Percentiles rank a stretch among this genome's conserved stretches.
These are phyloP conservation scores for Cytospora chrysosperma DNA, from an alignment of 2,329 filamentous ascomycete species.

Conservation along the genomic window DNA sequence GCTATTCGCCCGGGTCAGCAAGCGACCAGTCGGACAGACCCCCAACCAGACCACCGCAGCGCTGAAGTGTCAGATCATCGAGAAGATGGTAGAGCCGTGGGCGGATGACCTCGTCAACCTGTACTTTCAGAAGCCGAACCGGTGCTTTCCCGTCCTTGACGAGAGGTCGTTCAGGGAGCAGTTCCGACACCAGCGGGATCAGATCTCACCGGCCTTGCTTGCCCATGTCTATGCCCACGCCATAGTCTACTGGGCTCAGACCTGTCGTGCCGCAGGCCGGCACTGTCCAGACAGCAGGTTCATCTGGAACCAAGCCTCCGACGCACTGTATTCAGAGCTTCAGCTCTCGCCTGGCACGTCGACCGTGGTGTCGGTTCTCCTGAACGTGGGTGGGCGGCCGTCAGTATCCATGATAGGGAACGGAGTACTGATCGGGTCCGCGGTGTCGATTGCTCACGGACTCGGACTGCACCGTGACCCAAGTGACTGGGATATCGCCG, in stretches of 20 bases:
- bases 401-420: slow-evolving; percentile 61
- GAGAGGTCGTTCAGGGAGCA: slow-evolving; percentile 51
- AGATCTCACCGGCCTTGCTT: slow-evolving; percentile 55
- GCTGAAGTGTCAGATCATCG: slow-evolving; percentile 54
- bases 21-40: slow-evolving; percentile 44
- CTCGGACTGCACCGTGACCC: slow-evolving; percentile 56
- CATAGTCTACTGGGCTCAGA: slow-evolving; percentile 56
- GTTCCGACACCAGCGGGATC: slow-evolving; percentile 44
- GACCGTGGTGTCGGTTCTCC: slow-evolving; percentile 55
- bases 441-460: slow-evolving; percentile 52
- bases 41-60: slow-evolving; percentile 40
- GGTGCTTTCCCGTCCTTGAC: slow-evolving; percentile 62
- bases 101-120: slow-evolving; percentile 49
- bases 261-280: slow-evolving; percentile 41
- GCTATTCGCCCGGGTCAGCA: slow-evolving; percentile 47
- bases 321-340: slow-evolving; percentile 59
- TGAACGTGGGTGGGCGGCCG: slow-evolving; percentile 60
- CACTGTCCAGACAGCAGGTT: slow-evolving; percentile 58
- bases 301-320: slow-evolving; percentile 61
- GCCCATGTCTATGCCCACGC: slow-evolving; percentile 58
- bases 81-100: slow-evolving; percentile 58
- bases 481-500: slow-evolving; percentile 50
- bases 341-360: slow-evolving; percentile 58
- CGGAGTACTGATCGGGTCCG: slow-evolving; percentile 48
- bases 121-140: slow-evolving; percentile 56